Evolutionary conservation across 768 basidiomycete species (phyloP), one percentile per base, ranked within the genome.

Genomic region (Leucocoprinus birnbaumii): DNA sequence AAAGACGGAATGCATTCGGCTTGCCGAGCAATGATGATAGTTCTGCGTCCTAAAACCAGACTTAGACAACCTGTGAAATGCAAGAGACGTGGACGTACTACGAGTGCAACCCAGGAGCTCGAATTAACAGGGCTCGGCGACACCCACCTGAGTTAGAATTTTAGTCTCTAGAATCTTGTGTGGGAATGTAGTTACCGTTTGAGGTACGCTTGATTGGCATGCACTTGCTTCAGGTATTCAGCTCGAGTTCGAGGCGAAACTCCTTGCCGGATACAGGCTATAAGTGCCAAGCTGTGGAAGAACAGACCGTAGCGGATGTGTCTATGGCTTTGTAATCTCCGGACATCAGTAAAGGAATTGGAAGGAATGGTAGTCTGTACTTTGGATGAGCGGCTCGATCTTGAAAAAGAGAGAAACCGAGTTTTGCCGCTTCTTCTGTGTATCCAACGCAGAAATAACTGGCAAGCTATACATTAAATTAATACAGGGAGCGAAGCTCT

Each of bases 101-200:
- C 78, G 11, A 90, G 74, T 2, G 84, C 80, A 31, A 86, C 72
- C 88, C 87, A 89, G 16, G 83, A 77, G 57, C 80, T 82, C 18
- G 74, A 80, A 63, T 88, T 90, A 24, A 86, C 80, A 9, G 87
- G 84, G 59, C 85, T 85, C 0, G 86, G 79, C 0, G 85, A 83
- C 8, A 84, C 62, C 88, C 88, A 90, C 58, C 86, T 87, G 61
- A 10, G 9, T 19, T 9, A 24, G 41, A 38, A 22, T 46, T 3
- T 18, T 31, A 48, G 31, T 31, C 9, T 38, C 13, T 11, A 3
- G 16, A 7, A n/a, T 7, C 13, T n/a, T 14, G 8, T 38, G 9
- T 10, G 38, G 16, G 4, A 16, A 13, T 14, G 38, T 38, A 35
- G 14, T 38, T 61, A 84, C 86, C 77, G 83, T 59, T 78, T 73